phyloP scores from a whole-genome alignment of 192 early-diverging fungal species.

The Coemansia sp. region DNA sequence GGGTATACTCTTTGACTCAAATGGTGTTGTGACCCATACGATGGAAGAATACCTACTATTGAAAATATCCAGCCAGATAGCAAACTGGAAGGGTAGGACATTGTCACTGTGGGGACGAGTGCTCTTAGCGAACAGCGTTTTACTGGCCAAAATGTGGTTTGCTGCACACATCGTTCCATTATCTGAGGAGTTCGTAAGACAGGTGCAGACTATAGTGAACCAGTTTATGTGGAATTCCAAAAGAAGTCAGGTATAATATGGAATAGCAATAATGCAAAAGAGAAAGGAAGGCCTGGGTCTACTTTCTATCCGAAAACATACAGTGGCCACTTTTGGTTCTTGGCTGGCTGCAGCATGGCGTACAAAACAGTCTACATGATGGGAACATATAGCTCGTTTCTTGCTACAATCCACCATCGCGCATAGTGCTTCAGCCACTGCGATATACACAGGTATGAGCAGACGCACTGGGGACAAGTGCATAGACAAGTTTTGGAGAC shows the following conservation, averaged over 20 bases:
- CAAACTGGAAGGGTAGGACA: background rate
- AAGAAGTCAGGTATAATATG: background rate
- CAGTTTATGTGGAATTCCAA: background rate
- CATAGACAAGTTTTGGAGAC: too few relatives aligned
- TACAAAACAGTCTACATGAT: too few relatives aligned
- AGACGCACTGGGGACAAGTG: too few relatives aligned
- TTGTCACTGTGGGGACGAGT: background rate
- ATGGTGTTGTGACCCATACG: background rate
- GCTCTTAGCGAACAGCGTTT: background rate
- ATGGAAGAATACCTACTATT: background rate
- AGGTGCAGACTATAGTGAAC: background rate
- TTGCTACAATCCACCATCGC: too few relatives aligned
- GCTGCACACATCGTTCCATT: slow-evolving; percentile 7
- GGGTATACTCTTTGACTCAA: slow-evolving; percentile 8
- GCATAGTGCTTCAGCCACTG: too few relatives aligned
- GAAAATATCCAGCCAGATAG: background rate
- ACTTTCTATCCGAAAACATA: background rate
- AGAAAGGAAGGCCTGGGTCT: background rate
- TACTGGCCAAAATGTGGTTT: slow-evolving; percentile 13
- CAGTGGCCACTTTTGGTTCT: too few relatives aligned
- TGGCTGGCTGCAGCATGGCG: too few relatives aligned
- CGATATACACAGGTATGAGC: too few relatives aligned
- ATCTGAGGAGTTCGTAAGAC: background rate
- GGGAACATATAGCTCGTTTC: too few relatives aligned
- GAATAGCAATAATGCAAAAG: background rate